Evolutionary conservation across 805 yeast genomes (phyloP).

Genomic region (Isabelozyma heimii): DNA sequence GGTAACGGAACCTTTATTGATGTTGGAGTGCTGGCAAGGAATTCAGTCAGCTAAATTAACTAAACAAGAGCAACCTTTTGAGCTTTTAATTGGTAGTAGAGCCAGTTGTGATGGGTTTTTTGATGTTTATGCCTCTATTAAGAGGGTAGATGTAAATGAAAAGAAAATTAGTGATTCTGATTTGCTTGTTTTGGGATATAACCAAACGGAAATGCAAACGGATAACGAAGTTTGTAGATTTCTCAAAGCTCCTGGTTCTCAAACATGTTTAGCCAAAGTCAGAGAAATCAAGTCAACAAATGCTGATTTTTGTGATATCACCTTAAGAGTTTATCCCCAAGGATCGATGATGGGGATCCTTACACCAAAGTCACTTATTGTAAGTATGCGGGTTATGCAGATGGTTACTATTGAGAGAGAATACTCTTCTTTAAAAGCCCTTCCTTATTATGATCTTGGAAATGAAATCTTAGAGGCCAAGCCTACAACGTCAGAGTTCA

Average conservation of each 20-base stretch:
- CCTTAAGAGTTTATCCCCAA: constrained; percentile 62
- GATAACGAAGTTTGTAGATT: constrained; percentile 17
- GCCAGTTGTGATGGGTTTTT: constrained; percentile 82
- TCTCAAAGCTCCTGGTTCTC: constrained; percentile 26
- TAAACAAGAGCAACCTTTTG: constrained; percentile 59
- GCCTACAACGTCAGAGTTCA: constrained; percentile 45
- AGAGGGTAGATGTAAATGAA: constrained; percentile 48
- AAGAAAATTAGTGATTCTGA: constrained; percentile 71
- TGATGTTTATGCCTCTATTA: constrained; percentile 77
- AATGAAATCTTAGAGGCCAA: constrained; percentile 63
- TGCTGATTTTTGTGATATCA: constrained; percentile 69
- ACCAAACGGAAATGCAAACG: constrained; percentile 10
- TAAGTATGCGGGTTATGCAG: constrained; percentile 74
- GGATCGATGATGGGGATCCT: constrained; percentile 52
- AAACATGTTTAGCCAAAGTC: constrained; percentile 79
- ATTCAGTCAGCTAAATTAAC: constrained; percentile 71
- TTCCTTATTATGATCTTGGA: constrained; percentile 77
- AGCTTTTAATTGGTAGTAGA: constrained; percentile 71
- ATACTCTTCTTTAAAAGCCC: constrained; percentile 75
- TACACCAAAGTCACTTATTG: constrained; percentile 60
- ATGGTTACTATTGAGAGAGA: constrained; percentile 94
- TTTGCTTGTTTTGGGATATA: constrained; percentile 56
- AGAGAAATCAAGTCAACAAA: constrained; percentile 65
- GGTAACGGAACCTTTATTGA: constrained; percentile 73
- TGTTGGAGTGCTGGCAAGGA: constrained; percentile 93